A percentile compares a stretch with the other conserved stretches of the same genome.
Conservation (phyloP, 768 basidiomycete genomes). For the Agaricus sinodeliciosus region DNA sequence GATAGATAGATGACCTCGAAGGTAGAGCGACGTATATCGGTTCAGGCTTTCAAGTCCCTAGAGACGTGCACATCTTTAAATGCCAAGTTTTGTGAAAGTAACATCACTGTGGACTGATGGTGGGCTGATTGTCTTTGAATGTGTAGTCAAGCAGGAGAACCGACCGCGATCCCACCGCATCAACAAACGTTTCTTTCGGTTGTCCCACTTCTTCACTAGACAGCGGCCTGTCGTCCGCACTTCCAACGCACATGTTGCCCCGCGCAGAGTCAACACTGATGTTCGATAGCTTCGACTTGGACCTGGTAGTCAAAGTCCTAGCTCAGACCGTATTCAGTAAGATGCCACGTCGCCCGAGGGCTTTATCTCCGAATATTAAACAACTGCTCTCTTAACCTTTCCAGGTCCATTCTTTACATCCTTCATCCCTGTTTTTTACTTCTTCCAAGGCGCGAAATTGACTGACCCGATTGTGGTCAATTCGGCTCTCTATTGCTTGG, state of each 20-base stretch:
- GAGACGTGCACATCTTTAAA: no score
- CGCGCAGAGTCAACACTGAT: constrained; percentile 39
- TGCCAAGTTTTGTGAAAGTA: no score
- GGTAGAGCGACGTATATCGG: no score
- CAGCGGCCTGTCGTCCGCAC: no score
- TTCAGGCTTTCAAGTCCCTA: no score
- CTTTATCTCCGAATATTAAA: constrained; percentile 1
- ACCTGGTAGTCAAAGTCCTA: constrained; percentile 75
- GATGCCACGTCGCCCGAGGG: constrained; percentile 18
- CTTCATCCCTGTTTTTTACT: constrained; percentile 73
- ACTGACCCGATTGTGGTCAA: constrained; percentile 45
- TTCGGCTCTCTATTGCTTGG: constrained; percentile 49
- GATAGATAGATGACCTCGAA: no score
- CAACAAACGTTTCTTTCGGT: background rate
- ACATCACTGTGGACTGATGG: no score
- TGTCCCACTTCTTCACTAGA: no score
- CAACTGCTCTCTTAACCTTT: background rate
- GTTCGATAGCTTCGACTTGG: constrained; percentile 69
- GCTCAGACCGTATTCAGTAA: constrained; percentile 73
- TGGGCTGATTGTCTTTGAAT: no score
- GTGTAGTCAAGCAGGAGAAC: no score
- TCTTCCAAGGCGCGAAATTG: constrained; percentile 58
- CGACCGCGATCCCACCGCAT: no score
- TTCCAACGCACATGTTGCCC: constrained; percentile 21
- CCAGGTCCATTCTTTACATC: constrained; percentile 80